Base-by-base conservation (phyloP, 2,329 filamentous ascomycete species). In the Juglanconis sp. region DNA sequence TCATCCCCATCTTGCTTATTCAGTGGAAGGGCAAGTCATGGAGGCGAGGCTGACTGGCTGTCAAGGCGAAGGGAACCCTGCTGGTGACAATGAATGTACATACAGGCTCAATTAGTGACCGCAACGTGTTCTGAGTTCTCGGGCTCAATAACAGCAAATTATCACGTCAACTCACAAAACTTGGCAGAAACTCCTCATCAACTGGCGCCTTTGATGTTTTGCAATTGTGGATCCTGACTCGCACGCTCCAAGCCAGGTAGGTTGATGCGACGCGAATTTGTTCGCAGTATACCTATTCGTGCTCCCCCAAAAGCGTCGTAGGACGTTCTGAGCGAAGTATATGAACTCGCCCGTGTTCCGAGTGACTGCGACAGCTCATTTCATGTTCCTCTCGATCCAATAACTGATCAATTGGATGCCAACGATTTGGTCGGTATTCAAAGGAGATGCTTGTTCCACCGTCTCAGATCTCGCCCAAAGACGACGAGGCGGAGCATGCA, bases 21-120 rank as follows among this genome's bases (percentile, higher is more conserved):
- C 65, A 67, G 51, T 66, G 58, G 60, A 64, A 59, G 40, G 65
- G 65, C 10, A 48, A 56, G 2, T 46, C 53, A 1, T 63, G 59
- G 63, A 60, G 62, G 40, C 56, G 44, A 47, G 15, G 44, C 8
- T 13, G 36, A 38, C 10, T 42, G 10, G 38, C 2, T 1, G 38
- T 2, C 6, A 42, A 42, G 38, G n/a, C 11, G 38, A 4, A 42
- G 36, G 11, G 36, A 7, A 38, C 8, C 7, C 36, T 38, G 36
- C 11, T 38, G 36, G 36, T 42, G n/a, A 15, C 38, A 24, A 2
- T 24, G 24, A 24, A 24, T 24, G 24, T 24, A 24, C 24, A 24
- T 24, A 2, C 24, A 24, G 24, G 24, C 2, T 24, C 24, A 24
- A 24, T 24, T 24, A 24, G 24, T 24, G 2, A 24, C 24, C 24